These are phyloP conservation scores for Phytophthora podocarpi DNA, from an alignment of 352 stramenopile genomes.

Conservation along the genomic window DNA sequence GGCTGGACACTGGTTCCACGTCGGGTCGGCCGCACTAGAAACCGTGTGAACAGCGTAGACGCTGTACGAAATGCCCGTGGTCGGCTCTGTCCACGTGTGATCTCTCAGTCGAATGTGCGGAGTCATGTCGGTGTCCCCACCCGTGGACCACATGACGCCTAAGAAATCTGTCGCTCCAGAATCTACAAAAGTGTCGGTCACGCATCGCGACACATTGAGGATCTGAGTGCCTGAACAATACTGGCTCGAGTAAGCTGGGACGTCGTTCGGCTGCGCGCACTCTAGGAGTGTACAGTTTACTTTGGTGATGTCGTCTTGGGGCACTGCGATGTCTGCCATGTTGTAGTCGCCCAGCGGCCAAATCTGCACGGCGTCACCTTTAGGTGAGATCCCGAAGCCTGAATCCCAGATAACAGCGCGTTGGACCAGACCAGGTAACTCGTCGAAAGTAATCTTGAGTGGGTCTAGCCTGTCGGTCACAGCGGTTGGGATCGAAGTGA, in stretches of 20 bases:
- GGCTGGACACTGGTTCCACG: conserved; percentile 23
- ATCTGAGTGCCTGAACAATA: conserved; percentile 45
- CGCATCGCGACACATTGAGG: conserved; percentile 38
- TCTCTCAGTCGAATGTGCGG: conserved; percentile 32
- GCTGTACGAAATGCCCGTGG: conserved; percentile 8
- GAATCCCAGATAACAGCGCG: conserved; percentile 46
- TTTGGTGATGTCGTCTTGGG: conserved; percentile 9
- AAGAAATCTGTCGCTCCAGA: conserved; percentile 7
- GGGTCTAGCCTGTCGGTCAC: conserved; percentile 16
- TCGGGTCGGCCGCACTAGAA: conserved; percentile 17
- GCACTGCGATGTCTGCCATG: conserved; percentile 35
- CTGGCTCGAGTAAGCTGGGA: conserved; percentile 14
- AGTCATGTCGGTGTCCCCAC: conserved; percentile 19
- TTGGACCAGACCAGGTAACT: conserved; percentile 38
- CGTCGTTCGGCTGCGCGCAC: conserved; percentile 32
- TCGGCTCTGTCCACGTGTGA: conserved; percentile 33
- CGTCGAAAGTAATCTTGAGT: conserved; percentile 14
- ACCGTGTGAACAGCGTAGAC: conserved; percentile 34
- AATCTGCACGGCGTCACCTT: conserved; percentile 24
- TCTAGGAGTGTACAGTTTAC: conserved; percentile 28
- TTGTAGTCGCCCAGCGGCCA: conserved; percentile 26
- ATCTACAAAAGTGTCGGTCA: conserved; percentile 27
- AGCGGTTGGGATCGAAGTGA: conserved; percentile 22
- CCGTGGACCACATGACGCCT: conserved; percentile 36
- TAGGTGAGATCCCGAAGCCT: conserved; percentile 31